phyloP scores from a whole-genome alignment of 306 rosid genomes.

The Acacia acuminata region DNA sequence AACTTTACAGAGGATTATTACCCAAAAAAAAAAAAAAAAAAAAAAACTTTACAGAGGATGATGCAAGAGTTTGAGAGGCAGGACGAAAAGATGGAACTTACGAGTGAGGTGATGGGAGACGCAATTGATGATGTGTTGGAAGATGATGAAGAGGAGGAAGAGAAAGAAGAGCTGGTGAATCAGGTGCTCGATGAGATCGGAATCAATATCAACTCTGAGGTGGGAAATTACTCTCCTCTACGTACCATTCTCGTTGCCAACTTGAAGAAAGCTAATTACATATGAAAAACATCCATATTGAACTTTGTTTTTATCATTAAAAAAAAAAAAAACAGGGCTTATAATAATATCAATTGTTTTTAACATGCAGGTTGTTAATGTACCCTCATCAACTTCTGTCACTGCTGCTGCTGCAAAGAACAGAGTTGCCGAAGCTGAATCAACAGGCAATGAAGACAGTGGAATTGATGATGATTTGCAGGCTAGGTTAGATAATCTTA shows the following conservation, averaged over 20 bases:
- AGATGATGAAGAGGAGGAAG: slow-evolving; percentile 71
- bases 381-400: slow-evolving; percentile 69
- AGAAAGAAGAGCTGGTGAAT: slow-evolving; percentile 64
- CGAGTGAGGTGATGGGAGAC: slow-evolving; percentile 66
- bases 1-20: too few species aligned
- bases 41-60: slow-evolving; percentile 62
- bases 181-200: slow-evolving; percentile 81
- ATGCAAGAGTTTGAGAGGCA: slow-evolving; percentile 78
- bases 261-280: background rate
- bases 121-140: slow-evolving; percentile 75
- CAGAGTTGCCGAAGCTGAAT: slow-evolving; percentile 74
- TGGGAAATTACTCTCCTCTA: slow-evolving; percentile 25
- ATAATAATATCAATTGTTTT: slow-evolving; percentile 18
- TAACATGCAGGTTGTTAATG: slow-evolving; percentile 62
- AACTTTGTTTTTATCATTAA: too few species aligned
- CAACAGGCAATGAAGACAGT: slow-evolving; percentile 61
- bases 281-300: background rate
- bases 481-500: slow-evolving; percentile 46
- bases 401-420: slow-evolving; percentile 59
- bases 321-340: too few species aligned
- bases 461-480: slow-evolving; percentile 84
- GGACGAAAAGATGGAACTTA: slow-evolving; percentile 71
- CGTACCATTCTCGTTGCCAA: background rate
- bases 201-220: slow-evolving; percentile 68
- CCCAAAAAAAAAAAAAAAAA: too few species aligned